A percentile compares a stretch with the other conserved stretches of the same genome.
phyloP scores from a whole-genome alignment of 1,284 basidiomycete species.

The Clitocybe nebularis region DNA sequence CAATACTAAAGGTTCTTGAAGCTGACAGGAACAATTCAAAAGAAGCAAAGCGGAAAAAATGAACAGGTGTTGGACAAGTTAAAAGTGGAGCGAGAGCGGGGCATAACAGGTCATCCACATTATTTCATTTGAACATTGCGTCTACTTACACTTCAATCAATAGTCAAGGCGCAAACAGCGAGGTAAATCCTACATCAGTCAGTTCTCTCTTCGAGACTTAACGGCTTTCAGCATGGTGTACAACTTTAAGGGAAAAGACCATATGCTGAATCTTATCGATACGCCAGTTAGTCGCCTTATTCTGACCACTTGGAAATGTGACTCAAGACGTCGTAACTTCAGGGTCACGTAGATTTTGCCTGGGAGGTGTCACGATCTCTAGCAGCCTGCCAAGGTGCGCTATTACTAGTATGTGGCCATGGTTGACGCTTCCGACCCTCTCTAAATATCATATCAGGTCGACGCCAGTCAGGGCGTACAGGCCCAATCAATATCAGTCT shows the following conservation, averaged over 20 bases:
- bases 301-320: neutral
- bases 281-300: slow-evolving; percentile 65
- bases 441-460: no score
- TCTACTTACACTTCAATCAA: slow-evolving; percentile 6
- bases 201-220: slow-evolving; percentile 10
- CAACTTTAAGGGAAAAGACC: slow-evolving; percentile 45
- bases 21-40: slow-evolving; percentile 85
- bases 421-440: no score
- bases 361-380: slow-evolving; percentile 95
- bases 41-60: slow-evolving; percentile 61
- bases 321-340: no score
- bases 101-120: slow-evolving; percentile 72
- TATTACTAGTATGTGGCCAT: slow-evolving; percentile 63
- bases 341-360: slow-evolving; percentile 95
- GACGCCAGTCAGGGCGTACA: slow-evolving; percentile 98
- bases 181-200: slow-evolving; percentile 42
- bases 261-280: slow-evolving; percentile 94
- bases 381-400: slow-evolving; percentile 90
- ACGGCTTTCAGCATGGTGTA: slow-evolving; percentile 70
- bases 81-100: slow-evolving; percentile 94
- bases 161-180: slow-evolving; percentile 89
- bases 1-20: slow-evolving; percentile 28
- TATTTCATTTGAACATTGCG: neutral
- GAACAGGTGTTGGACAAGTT: slow-evolving; percentile 94
- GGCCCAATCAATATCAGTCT: slow-evolving; percentile 96